These are phyloP conservation scores for Backusella sp. DNA, from an alignment of 192 early-diverging fungal genomes.

Conservation along the genomic window DNA sequence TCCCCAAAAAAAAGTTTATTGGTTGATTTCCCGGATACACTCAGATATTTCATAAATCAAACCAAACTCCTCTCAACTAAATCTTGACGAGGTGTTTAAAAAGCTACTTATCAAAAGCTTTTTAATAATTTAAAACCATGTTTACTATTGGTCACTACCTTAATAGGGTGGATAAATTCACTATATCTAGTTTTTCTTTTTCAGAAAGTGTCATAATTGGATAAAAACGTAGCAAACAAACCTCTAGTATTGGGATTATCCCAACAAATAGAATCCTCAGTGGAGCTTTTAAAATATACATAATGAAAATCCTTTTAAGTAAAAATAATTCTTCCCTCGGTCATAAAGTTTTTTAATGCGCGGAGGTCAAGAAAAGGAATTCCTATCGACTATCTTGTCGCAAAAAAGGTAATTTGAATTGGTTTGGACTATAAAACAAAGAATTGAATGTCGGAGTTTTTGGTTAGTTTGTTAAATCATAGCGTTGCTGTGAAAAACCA, in stretches of 20 bases:
- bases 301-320: background rate
- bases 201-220: background rate
- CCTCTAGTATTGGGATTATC: background rate
- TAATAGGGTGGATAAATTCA: background rate
- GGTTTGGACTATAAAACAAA: background rate
- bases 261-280: background rate
- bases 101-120: background rate
- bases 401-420: slow-evolving; percentile 6
- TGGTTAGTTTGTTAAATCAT: slow-evolving; percentile 1
- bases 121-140: background rate
- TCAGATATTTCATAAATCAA: slow-evolving; percentile 1
- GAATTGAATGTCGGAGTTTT: background rate
- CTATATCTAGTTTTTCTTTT: background rate
- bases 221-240: background rate
- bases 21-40: background rate
- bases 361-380: slow-evolving; percentile 3
- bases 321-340: background rate
- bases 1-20: background rate
- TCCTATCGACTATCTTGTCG: background rate
- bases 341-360: background rate
- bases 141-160: background rate
- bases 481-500: background rate
- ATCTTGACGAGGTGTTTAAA: background rate
- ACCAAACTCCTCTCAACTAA: background rate
- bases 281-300: background rate